A percentile compares a stretch with the other conserved stretches of the same genome.
Conservation (phyloP, 305 asterid genomes). For the Coffea humblotiana region DNA sequence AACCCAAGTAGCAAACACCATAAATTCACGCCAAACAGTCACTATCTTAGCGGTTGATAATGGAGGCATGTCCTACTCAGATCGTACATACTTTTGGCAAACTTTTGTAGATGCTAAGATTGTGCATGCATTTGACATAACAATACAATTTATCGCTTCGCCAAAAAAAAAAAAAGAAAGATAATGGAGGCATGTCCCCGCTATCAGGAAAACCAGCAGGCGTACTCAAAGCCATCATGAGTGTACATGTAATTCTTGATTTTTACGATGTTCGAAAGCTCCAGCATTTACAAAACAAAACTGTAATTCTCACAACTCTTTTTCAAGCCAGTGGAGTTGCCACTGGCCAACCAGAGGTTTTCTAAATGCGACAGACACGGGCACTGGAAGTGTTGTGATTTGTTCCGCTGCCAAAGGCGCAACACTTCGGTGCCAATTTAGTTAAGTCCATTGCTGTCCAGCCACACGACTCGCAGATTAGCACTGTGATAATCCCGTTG, state of each 20-base stretch:
- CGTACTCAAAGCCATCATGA: conserved; percentile 32
- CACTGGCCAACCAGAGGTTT: conserved; percentile 50
- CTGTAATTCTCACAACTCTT: conserved; percentile 44
- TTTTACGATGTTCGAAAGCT: conserved; percentile 49
- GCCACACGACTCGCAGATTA: conserved; percentile 53
- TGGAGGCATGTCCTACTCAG: conserved; percentile 19
- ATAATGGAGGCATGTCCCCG: conserved; percentile 39
- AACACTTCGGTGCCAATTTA: conserved; percentile 28
- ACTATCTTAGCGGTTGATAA: conserved; percentile 60
- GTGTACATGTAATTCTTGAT: conserved; percentile 59
- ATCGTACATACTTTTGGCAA: no score
- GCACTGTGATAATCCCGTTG: conserved; percentile 46
- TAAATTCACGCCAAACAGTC: conserved; percentile 49
- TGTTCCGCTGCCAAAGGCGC: conserved; percentile 50
- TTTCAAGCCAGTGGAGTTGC: conserved; percentile 57
- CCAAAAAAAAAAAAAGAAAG: neutral
- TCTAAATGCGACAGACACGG: conserved; percentile 36
- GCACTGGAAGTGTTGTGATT: conserved; percentile 24
- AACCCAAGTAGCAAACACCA: conserved; percentile 39
- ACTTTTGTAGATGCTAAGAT: no score
- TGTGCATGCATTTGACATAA: no score
- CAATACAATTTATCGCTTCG: no score
- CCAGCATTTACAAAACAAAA: conserved; percentile 25
- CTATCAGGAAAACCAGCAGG: conserved; percentile 30
- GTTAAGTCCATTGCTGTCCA: conserved; percentile 39